Percentiles rank a stretch among this genome's conserved stretches.
Evolutionary conservation across 1,139 yeast species (phyloP).

Genomic region (Yamadazyma spencermartinsiae): DNA sequence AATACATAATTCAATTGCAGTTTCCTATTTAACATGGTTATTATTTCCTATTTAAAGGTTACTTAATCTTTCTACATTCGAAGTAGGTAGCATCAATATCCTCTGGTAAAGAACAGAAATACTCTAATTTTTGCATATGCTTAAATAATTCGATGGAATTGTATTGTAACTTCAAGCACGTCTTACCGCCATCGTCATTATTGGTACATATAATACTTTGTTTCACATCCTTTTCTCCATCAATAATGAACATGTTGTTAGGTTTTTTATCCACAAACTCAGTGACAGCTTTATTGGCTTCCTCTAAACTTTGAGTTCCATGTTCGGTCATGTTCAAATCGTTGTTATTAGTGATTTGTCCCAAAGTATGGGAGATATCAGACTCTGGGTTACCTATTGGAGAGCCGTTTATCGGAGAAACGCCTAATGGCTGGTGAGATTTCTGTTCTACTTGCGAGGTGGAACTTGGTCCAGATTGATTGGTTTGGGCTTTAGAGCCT

Average conservation of each 20-base stretch:
- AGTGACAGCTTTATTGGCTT: slow-evolving; percentile 16
- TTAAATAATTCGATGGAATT: slow-evolving; percentile 43
- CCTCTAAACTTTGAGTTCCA: slow-evolving; percentile 10
- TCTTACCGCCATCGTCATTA: slow-evolving; percentile 42
- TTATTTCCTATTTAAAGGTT: slow-evolving; percentile 1
- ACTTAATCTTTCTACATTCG: slow-evolving; percentile 45
- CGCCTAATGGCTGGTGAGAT: slow-evolving; percentile 30
- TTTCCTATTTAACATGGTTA: slow-evolving; percentile 1
- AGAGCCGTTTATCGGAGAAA: slow-evolving; percentile 13
- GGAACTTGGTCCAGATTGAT: not conserved
- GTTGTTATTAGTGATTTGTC: slow-evolving; percentile 28
- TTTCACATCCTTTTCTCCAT: slow-evolving; percentile 41
- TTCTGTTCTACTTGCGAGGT: slow-evolving; percentile 33
- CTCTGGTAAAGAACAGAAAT: slow-evolving; percentile 48
- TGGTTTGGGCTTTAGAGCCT: not conserved
- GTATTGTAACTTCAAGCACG: slow-evolving; percentile 43
- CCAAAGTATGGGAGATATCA: slow-evolving; percentile 41
- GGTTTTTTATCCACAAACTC: slow-evolving; percentile 28
- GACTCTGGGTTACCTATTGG: slow-evolving; percentile 13
- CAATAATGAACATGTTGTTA: slow-evolving; percentile 40
- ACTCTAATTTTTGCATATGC: slow-evolving; percentile 47
- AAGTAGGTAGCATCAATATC: slow-evolving; percentile 49
- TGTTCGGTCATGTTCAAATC: slow-evolving; percentile 18
- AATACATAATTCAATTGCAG: not conserved
- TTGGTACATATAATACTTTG: slow-evolving; percentile 47